phyloP scores from a whole-genome alignment of 768 basidiomycete species.

The Tephrocybe sp. region DNA sequence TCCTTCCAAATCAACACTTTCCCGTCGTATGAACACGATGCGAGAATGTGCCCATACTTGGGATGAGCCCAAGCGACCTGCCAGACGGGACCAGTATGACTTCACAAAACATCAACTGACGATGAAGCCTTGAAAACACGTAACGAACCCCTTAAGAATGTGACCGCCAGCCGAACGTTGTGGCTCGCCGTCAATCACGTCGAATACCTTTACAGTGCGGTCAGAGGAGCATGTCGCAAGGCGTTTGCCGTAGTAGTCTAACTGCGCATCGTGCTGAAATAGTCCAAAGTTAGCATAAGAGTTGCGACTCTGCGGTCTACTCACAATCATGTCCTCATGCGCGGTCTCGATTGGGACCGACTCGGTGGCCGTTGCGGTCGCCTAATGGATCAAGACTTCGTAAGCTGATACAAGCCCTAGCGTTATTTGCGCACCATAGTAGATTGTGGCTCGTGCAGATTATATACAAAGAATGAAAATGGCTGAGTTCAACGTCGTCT shows the following conservation, averaged over 20 bases:
- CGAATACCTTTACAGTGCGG: slow-evolving; percentile 92
- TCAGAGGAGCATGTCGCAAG: slow-evolving; percentile 97
- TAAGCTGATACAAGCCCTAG: background rate
- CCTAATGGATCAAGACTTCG: slow-evolving; percentile 26
- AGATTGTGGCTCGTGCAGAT: background rate
- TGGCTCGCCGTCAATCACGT: slow-evolving; percentile 86
- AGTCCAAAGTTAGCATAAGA: slow-evolving; percentile 4
- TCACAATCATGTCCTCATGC: slow-evolving; percentile 98
- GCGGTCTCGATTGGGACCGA: slow-evolving; percentile 90
- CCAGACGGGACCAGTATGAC: slow-evolving; percentile 98
- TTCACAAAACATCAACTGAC: slow-evolving; percentile 28
- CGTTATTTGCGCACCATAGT: slow-evolving; percentile 11
- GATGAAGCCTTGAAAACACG: background rate
- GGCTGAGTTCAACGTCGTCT: background rate
- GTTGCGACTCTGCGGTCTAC: slow-evolving; percentile 26
- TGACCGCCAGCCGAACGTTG: slow-evolving; percentile 63
- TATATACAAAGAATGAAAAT: slow-evolving; percentile 3
- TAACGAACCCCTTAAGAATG: slow-evolving; percentile 73
- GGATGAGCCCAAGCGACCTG: slow-evolving; percentile 98
- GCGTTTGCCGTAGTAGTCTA: slow-evolving; percentile 97
- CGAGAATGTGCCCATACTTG: slow-evolving; percentile 94
- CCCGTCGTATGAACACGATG: slow-evolving; percentile 98
- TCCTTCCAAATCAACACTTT: slow-evolving; percentile 99
- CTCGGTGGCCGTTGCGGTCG: slow-evolving; percentile 57
- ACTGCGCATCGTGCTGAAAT: slow-evolving; percentile 91